Percentiles rank a stretch among this genome's conserved stretches.
Evolutionary conservation across 2,329 filamentous ascomycete species (phyloP).

Genomic region (Exserohilum rostratum): DNA sequence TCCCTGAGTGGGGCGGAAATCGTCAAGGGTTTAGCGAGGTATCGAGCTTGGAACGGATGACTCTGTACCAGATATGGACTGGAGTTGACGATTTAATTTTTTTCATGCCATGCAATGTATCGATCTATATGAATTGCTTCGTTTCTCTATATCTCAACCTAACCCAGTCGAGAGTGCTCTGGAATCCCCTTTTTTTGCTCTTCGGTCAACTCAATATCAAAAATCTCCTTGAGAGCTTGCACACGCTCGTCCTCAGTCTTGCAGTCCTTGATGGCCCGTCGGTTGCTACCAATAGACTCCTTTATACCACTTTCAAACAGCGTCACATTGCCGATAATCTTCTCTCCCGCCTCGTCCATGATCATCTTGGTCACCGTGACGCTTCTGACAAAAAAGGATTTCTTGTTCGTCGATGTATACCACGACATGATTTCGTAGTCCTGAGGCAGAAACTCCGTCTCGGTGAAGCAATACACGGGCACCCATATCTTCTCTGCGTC

Average conservation of each 20-base stretch:
- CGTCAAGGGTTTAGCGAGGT: no score
- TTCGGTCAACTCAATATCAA: neutral
- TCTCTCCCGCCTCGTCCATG: constrained; percentile 12
- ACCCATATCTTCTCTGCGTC: constrained; percentile 9
- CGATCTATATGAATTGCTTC: no score
- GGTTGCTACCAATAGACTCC: neutral
- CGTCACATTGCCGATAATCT: constrained; percentile 5
- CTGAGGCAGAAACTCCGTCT: constrained; percentile 30
- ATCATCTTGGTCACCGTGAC: constrained; percentile 22
- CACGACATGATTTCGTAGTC: constrained; percentile 33
- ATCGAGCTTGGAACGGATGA: no score
- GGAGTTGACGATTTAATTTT: no score
- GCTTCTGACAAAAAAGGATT: constrained; percentile 22
- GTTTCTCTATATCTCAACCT: no score
- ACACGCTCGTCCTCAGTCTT: neutral
- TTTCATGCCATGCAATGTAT: no score
- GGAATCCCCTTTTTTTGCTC: neutral
- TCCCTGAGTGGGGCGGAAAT: no score
- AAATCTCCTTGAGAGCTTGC: neutral
- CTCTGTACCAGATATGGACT: no score
- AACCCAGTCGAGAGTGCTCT: no score
- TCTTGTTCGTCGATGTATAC: constrained; percentile 25
- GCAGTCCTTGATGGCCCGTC: neutral
- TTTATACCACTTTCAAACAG: neutral
- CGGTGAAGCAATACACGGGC: constrained; percentile 22